Conservation (phyloP, 352 stramenopile genomes). For the Albugo laibachii region DNA sequence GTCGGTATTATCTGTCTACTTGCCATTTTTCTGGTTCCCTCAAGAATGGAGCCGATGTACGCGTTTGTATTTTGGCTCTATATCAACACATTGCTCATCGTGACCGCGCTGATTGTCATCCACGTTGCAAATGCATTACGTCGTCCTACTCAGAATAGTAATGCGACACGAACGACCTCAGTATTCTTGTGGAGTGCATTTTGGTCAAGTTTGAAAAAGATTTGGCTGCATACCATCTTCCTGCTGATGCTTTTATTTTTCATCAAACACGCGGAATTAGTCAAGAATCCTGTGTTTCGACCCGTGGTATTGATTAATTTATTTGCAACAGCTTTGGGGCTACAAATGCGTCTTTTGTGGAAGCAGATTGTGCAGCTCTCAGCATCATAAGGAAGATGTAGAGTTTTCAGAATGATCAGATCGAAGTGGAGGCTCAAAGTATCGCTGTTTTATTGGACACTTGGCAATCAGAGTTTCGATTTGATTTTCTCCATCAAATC, state of each 20-base stretch:
- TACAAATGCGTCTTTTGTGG: too few species aligned
- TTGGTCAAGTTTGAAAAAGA: slow-evolving; percentile 21
- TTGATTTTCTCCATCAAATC: too few species aligned
- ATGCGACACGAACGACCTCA: slow-evolving; percentile 30
- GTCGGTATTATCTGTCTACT: slow-evolving; percentile 10
- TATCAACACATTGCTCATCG: slow-evolving; percentile 31
- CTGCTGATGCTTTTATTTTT: slow-evolving; percentile 29
- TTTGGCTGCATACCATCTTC: slow-evolving; percentile 20
- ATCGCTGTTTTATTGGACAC: too few species aligned
- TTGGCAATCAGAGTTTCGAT: too few species aligned
- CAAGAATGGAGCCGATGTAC: slow-evolving; percentile 48
- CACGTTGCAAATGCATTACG: slow-evolving; percentile 41
- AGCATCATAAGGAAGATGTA: too few species aligned
- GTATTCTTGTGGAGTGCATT: slow-evolving; percentile 31
- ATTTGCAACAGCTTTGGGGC: slow-evolving; percentile 2
- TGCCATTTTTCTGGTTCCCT: slow-evolving; percentile 20
- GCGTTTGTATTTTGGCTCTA: slow-evolving; percentile 40
- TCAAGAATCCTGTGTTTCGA: slow-evolving; percentile 57
- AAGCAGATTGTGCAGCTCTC: too few species aligned
- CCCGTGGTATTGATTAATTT: slow-evolving; percentile 39
- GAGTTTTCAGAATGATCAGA: too few species aligned
- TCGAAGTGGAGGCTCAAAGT: too few species aligned
- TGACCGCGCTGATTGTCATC: slow-evolving; percentile 45
- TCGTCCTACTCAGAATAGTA: slow-evolving; percentile 41
- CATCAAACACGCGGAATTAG: slow-evolving; percentile 38